phyloP scores from a whole-genome alignment of 208 protist species.

The Acanthamoeba healyi region DNA sequence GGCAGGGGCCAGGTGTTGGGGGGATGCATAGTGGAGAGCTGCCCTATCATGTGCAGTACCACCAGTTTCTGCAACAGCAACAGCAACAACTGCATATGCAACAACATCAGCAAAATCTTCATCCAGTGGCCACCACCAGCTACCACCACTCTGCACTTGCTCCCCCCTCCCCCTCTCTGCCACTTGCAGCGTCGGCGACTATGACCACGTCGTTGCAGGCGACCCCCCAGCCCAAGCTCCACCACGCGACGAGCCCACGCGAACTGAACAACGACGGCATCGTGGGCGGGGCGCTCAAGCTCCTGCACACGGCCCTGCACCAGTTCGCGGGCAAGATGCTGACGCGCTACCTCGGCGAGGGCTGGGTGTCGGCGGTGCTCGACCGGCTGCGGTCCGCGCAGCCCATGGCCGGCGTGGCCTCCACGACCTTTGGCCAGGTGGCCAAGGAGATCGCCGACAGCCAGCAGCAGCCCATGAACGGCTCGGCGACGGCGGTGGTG shows the following conservation, averaged over 20 bases:
- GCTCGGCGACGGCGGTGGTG: neutral
- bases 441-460: neutral
- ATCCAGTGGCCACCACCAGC: neutral
- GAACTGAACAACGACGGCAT: neutral
- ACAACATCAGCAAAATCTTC: neutral
- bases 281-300: neutral
- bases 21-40: neutral
- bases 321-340: neutral
- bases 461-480: neutral
- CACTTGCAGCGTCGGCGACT: neutral
- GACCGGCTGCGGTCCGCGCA: neutral
- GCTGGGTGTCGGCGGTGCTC: neutral
- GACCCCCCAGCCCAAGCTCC: neutral
- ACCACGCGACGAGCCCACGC: neutral
- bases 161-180: neutral
- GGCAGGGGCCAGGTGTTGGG: no score
- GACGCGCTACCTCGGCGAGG: neutral
- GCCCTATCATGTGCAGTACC: neutral
- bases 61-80: neutral
- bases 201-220: neutral
- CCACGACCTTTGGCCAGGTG: neutral
- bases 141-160: neutral
- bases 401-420: neutral
- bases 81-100: neutral
- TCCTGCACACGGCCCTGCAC: neutral